A percentile compares a stretch with the other conserved stretches of the same genome.
Evolutionary conservation across 2,329 filamentous ascomycete genomes (phyloP).

Genomic region (Moelleriella libera): DNA sequence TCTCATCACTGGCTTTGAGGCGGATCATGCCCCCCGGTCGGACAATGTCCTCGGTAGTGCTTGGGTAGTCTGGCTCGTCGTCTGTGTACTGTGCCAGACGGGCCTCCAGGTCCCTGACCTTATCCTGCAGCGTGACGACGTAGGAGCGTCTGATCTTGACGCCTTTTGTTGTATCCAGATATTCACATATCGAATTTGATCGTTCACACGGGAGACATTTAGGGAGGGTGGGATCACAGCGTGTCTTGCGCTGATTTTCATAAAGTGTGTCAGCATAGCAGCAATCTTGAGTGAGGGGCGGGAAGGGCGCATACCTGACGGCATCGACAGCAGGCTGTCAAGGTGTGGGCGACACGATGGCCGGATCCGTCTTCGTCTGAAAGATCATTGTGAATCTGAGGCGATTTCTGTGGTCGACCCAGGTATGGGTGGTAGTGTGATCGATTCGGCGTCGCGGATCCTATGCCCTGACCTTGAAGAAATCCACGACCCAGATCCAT

Average conservation of each 20-base stretch:
- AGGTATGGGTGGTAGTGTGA: too few species aligned
- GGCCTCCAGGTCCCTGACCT: conserved; percentile 66
- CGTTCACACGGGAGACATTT: conserved; percentile 87
- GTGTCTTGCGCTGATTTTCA: conserved; percentile 65
- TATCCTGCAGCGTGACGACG: conserved; percentile 82
- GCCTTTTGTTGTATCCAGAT: conserved; percentile 80
- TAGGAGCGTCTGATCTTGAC: conserved; percentile 81
- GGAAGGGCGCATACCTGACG: conserved; percentile 42
- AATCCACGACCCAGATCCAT: conserved; percentile 50
- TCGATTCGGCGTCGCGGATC: too few species aligned
- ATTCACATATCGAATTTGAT: conserved; percentile 83
- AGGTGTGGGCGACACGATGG: conserved; percentile 59
- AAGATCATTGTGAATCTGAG: conserved; percentile 22
- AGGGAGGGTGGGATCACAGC: conserved; percentile 86
- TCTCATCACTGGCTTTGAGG: conserved; percentile 74
- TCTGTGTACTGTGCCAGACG: conserved; percentile 69
- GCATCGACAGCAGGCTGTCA: conserved; percentile 70
- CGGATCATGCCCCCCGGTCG: conserved; percentile 75
- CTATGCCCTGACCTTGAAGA: conserved; percentile 42
- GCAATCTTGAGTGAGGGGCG: background rate
- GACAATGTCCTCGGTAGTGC: conserved; percentile 71
- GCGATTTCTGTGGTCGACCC: too few species aligned
- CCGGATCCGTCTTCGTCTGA: conserved; percentile 35
- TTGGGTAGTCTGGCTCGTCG: conserved; percentile 55
- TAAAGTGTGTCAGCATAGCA: conserved; percentile 6